Evolutionary conservation across 176 grass and related monocot genomes (phyloP).

Genomic region (Oryza glaberrima): DNA sequence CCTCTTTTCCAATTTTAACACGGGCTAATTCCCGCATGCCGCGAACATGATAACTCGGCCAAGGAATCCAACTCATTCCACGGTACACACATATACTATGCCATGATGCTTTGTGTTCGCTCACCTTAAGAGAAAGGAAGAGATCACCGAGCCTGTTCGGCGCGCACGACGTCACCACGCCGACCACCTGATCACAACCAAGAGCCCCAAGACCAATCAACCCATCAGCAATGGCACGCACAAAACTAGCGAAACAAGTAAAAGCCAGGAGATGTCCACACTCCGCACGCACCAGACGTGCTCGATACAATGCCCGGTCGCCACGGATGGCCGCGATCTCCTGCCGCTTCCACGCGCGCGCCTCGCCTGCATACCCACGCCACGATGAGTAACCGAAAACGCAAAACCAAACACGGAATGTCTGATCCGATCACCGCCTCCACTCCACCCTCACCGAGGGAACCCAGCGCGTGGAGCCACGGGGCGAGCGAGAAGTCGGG

Average conservation of each 20-base stretch:
- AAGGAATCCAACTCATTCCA: neutral
- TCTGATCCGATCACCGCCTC: neutral
- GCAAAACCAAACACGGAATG: neutral
- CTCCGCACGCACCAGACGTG: conserved; percentile 47
- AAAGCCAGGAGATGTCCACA: neutral
- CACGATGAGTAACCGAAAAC: neutral
- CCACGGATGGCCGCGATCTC: conserved; percentile 38
- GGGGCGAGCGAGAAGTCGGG: conserved; percentile 65
- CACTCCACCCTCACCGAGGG: conserved; percentile 55
- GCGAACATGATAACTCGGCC: neutral
- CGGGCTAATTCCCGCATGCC: neutral
- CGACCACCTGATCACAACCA: conserved; percentile 59
- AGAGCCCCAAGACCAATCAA: conserved; percentile 8
- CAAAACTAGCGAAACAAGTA: neutral
- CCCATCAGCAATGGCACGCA: neutral
- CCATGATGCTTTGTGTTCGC: neutral
- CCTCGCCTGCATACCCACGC: conserved; percentile 21
- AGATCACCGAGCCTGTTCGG: conserved; percentile 76
- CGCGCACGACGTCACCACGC: conserved; percentile 58
- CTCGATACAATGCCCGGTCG: conserved; percentile 37
- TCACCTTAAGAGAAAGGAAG: conserved; percentile 68
- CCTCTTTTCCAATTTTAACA: neutral
- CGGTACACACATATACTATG: neutral
- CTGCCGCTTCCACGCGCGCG: conserved; percentile 9
- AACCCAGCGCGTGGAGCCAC: conserved; percentile 63